Conservation (phyloP, 1,284 basidiomycete genomes). For the Rhodotorula sp. region DNA sequence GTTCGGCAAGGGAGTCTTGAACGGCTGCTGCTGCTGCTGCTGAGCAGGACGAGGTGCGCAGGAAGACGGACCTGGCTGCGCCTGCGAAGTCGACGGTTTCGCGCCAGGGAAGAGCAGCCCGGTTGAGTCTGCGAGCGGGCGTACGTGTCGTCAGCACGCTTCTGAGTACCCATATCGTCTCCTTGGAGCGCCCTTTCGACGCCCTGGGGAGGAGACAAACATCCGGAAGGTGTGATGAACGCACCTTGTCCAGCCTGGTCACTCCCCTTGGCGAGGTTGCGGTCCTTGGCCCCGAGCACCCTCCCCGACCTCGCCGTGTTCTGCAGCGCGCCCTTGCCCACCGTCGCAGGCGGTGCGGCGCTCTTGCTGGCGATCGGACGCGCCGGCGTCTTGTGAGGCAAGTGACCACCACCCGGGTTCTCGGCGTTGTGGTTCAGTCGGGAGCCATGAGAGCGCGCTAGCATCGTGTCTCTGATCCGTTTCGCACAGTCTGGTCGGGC, state of each 20-base stretch:
- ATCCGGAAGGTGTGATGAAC: background rate
- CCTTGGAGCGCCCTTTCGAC: too few relatives aligned
- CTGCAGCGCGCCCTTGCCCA: conserved; percentile 14
- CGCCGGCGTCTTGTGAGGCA: conserved; percentile 24
- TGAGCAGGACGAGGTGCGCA: background rate
- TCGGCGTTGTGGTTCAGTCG: conserved; percentile 18
- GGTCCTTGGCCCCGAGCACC: conserved; percentile 21
- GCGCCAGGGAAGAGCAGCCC: conserved; percentile 12
- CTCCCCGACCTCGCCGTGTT: conserved; percentile 11
- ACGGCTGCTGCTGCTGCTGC: conserved; percentile 10
- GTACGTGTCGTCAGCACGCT: too few relatives aligned
- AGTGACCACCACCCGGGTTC: conserved; percentile 7
- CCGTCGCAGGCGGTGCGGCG: conserved; percentile 2
- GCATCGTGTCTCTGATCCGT: conserved; percentile 1
- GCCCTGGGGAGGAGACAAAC: background rate
- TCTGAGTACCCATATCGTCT: too few relatives aligned
- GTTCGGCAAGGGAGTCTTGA: conserved; percentile 10
- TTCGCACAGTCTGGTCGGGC: background rate
- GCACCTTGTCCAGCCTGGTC: conserved; percentile 2
- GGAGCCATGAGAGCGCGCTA: conserved; percentile 7
- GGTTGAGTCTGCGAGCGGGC: conserved; percentile 8
- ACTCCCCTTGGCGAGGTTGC: conserved; percentile 9
- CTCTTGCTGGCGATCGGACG: conserved; percentile 13
- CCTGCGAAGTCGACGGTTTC: conserved; percentile 13
- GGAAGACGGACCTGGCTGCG: conserved; percentile 5